A percentile compares a stretch with the other conserved stretches of the same genome.
These are phyloP conservation scores for Lactifluus subvellereus DNA, from an alignment of 768 basidiomycete genomes.

Conservation along the genomic window DNA sequence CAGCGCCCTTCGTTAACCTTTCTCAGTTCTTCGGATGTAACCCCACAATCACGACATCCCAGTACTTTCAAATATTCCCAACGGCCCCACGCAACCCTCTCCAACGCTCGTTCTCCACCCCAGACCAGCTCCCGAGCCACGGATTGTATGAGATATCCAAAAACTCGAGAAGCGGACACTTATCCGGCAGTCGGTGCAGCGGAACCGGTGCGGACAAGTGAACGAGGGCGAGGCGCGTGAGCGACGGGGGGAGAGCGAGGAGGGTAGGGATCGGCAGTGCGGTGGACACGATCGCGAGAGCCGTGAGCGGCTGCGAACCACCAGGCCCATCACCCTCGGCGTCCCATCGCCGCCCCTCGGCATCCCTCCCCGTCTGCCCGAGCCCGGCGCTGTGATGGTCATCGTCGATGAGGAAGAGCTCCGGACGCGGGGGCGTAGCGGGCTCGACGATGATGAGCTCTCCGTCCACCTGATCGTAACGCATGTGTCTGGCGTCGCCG, in stretches of 20 bases:
- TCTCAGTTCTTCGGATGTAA: slow-evolving; percentile 38
- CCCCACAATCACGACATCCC: slow-evolving; percentile 49
- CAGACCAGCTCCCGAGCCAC: slow-evolving; percentile 35
- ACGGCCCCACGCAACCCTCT: slow-evolving; percentile 52
- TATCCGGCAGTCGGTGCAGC: slow-evolving; percentile 49
- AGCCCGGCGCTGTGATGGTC: background rate
- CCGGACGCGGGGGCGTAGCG: slow-evolving; percentile 38
- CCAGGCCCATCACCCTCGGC: slow-evolving; percentile 1
- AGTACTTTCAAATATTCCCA: slow-evolving; percentile 50
- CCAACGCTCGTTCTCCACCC: slow-evolving; percentile 36
- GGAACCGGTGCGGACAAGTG: slow-evolving; percentile 44
- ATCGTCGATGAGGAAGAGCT: slow-evolving; percentile 33
- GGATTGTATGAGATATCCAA: slow-evolving; percentile 66
- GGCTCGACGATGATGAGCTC: slow-evolving; percentile 65
- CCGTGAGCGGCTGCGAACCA: background rate
- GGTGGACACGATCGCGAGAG: slow-evolving; percentile 46
- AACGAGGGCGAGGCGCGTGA: slow-evolving; percentile 58
- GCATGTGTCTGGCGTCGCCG: background rate
- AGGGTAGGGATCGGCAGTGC: slow-evolving; percentile 41
- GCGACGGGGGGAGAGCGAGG: slow-evolving; percentile 53
- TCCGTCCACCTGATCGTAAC: slow-evolving; percentile 45
- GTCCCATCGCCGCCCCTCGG: slow-evolving; percentile 13
- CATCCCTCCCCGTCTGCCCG: background rate
- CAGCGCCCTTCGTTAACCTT: slow-evolving; percentile 57
- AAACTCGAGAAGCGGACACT: slow-evolving; percentile 56